A percentile compares a stretch with the other conserved stretches of the same genome.
Conservation (phyloP, 208 protist species). For the Trypanosoma rangeli region DNA sequence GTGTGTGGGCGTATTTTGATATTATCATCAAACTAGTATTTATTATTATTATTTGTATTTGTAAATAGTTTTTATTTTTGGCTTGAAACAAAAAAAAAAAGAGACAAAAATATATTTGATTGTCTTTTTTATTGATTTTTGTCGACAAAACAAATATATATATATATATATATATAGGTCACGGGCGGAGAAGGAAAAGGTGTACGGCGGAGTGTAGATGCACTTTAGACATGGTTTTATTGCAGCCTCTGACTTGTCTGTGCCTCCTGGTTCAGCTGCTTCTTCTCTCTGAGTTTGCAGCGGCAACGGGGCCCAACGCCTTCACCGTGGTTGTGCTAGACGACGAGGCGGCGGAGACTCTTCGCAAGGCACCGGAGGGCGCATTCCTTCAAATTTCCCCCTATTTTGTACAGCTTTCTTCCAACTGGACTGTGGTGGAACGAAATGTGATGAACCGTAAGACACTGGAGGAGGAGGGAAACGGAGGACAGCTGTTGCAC, state of each 20-base stretch:
- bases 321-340: conserved; percentile 24
- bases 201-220: neutral
- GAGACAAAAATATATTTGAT: too few species aligned
- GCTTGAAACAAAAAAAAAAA: too few species aligned
- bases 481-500: conserved; percentile 49
- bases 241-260: neutral
- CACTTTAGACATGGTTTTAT: neutral
- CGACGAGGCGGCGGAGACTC: neutral
- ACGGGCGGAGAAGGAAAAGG: neutral
- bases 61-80: too few species aligned
- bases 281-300: neutral
- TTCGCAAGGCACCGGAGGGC: conserved; percentile 16
- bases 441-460: conserved; percentile 12
- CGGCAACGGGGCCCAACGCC: conserved; percentile 5
- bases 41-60: too few species aligned
- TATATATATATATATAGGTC: neutral
- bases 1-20: too few species aligned
- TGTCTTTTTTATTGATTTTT: too few species aligned
- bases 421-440: conserved; percentile 80
- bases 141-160: too few species aligned
- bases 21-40: too few species aligned
- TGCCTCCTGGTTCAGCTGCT: conserved; percentile 8
- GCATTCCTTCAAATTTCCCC: conserved; percentile 24
- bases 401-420: conserved; percentile 52
- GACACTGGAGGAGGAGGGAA: conserved; percentile 14